Conservation (phyloP, 2,329 filamentous ascomycete species). For the Rosellinia necatrix region DNA sequence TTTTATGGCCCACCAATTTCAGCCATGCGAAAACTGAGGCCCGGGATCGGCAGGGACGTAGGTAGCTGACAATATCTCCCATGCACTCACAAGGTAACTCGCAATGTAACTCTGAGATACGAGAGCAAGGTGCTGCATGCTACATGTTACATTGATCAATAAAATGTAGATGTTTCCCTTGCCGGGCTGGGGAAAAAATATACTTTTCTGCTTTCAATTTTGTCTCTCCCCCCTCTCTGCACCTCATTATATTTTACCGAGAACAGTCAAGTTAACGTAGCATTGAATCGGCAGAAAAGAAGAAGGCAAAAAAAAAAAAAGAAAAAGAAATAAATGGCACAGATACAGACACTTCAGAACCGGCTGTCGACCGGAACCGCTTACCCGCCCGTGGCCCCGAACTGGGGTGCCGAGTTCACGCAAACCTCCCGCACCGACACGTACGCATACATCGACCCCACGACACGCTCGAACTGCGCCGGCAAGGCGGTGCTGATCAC, state of each 20-base stretch:
- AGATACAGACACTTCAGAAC: background rate
- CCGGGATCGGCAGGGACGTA: too few species aligned
- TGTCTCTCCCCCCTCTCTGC: background rate
- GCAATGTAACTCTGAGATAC: background rate
- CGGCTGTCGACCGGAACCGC: background rate
- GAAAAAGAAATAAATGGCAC: too few species aligned
- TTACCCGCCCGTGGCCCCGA: slow-evolving; percentile 4
- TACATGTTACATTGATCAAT: background rate
- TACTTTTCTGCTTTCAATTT: background rate
- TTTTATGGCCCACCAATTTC: too few species aligned
- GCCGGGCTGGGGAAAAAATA: too few species aligned
- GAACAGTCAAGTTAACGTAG: too few species aligned
- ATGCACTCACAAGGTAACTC: too few species aligned
- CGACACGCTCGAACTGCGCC: slow-evolving; percentile 43
- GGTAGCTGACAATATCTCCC: too few species aligned
- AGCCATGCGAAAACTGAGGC: too few species aligned
- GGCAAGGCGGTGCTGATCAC: slow-evolving; percentile 54
- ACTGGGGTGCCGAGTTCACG: slow-evolving; percentile 34
- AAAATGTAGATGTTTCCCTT: background rate
- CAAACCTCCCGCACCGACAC: slow-evolving; percentile 51
- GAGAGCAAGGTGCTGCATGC: too few species aligned
- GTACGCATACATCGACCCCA: slow-evolving; percentile 56
- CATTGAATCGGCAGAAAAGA: too few species aligned
- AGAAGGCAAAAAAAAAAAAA: too few species aligned
- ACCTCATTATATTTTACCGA: too few species aligned